A percentile compares a stretch with the other conserved stretches of the same genome.
phyloP scores from a whole-genome alignment of 257 asterid species.

The Henckelia pumila region DNA sequence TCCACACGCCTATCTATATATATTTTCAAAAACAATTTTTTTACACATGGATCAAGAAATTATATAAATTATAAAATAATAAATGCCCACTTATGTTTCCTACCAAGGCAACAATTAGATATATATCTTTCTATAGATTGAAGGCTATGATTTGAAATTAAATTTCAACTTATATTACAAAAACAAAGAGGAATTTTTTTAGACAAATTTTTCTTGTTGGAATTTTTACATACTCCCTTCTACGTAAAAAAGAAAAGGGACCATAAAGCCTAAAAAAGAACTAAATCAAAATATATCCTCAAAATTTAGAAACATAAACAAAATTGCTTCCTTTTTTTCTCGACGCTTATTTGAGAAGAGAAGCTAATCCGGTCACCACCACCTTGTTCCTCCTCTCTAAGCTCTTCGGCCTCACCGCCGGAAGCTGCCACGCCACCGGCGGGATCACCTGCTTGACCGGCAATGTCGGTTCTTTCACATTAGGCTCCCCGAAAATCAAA shows the following conservation, averaged over 20 bases:
- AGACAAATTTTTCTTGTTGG: neutral
- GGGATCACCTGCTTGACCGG: constrained; percentile 27
- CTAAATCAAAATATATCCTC: constrained; percentile 21
- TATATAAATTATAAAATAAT: neutral
- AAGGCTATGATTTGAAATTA: neutral
- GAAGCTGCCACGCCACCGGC: constrained; percentile 54
- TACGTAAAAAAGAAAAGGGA: neutral
- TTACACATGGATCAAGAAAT: constrained; percentile 2
- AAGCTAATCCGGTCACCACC: constrained; percentile 72
- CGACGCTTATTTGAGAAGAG: constrained; percentile 66
- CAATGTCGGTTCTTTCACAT: constrained; percentile 28
- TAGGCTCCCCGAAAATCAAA: constrained; percentile 49
- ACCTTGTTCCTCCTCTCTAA: constrained; percentile 61
- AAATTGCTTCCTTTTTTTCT: constrained; percentile 25
- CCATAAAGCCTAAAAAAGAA: neutral
- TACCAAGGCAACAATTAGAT: constrained; percentile 25
- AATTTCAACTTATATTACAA: neutral
- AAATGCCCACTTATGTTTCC: constrained; percentile 27
- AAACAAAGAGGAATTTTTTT: neutral
- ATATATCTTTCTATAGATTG: constrained; percentile 4
- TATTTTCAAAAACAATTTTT: constrained; percentile 31
- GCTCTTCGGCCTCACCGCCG: constrained; percentile 57
- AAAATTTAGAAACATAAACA: constrained; percentile 10
- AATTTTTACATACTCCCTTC: neutral
- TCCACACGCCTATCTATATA: constrained; percentile 1